Conservation (phyloP, 805 yeast genomes). For the Torulaspora indica region DNA sequence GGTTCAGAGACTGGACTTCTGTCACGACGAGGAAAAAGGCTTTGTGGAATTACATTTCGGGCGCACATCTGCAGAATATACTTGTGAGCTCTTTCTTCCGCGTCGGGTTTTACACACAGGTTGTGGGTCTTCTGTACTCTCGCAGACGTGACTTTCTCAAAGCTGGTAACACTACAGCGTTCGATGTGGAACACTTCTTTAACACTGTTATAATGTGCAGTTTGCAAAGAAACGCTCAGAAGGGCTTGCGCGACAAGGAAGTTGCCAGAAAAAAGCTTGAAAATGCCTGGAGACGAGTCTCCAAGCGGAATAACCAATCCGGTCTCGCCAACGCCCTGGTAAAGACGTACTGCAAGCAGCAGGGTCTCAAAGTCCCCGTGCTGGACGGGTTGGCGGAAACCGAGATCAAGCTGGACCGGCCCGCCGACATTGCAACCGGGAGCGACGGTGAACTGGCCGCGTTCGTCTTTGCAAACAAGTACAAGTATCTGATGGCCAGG, state of each 20-base stretch:
- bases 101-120: constrained; percentile 23
- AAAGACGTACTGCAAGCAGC: constrained; percentile 19
- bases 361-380: constrained; percentile 7
- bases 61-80: constrained; percentile 25
- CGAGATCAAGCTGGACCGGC: constrained; percentile 13
- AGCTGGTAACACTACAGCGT: constrained; percentile 20
- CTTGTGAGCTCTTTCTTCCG: constrained; percentile 26
- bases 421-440: constrained; percentile 4
- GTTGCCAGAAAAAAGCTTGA: constrained; percentile 21
- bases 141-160: constrained; percentile 18
- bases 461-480: constrained; percentile 16
- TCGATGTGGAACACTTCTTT: constrained; percentile 30
- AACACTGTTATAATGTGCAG: constrained; percentile 30
- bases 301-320: constrained; percentile 16
- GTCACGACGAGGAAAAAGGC: constrained; percentile 26
- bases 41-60: constrained; percentile 26
- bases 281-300: constrained; percentile 22
- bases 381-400: constrained; percentile 13
- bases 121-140: constrained; percentile 22
- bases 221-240: constrained; percentile 24
- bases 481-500: constrained; percentile 24
- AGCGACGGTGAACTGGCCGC: constrained; percentile 14
- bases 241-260: constrained; percentile 15
- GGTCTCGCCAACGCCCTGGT: constrained; percentile 28
- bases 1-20: constrained; percentile 28